These are phyloP conservation scores for Delphinella strobiligena DNA, from an alignment of 2,329 filamentous ascomycete genomes.

Conservation along the genomic window DNA sequence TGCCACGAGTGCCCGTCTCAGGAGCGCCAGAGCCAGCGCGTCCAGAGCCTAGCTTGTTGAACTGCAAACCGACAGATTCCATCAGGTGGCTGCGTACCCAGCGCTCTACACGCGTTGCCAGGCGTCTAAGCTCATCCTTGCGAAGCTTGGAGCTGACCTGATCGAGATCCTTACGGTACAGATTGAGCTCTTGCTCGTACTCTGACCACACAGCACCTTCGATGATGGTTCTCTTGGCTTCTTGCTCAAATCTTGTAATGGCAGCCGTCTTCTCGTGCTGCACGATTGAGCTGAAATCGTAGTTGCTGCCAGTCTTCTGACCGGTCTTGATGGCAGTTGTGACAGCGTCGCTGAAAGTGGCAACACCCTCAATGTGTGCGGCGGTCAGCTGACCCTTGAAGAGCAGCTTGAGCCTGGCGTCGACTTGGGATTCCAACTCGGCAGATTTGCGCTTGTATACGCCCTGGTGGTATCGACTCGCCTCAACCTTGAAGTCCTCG, in stretches of 20 bases:
- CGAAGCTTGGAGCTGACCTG: conserved; percentile 74
- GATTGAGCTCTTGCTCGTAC: conserved; percentile 63
- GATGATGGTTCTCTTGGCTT: conserved; percentile 63
- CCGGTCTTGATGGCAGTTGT: conserved; percentile 76
- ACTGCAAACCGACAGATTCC: conserved; percentile 82
- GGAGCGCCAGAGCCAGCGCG: conserved; percentile 72
- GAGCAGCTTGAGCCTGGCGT: conserved; percentile 74
- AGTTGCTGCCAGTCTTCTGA: conserved; percentile 79
- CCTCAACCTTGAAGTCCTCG: conserved; percentile 78
- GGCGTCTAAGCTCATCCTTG: conserved; percentile 88
- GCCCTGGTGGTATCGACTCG: conserved; percentile 90
- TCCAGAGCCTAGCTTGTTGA: conserved; percentile 89
- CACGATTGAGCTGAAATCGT: conserved; percentile 95
- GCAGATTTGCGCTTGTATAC: conserved; percentile 77
- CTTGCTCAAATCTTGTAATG: conserved; percentile 60
- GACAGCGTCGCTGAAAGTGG: conserved; percentile 77
- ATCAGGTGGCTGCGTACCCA: conserved; percentile 83
- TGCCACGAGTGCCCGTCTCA: conserved; percentile 60
- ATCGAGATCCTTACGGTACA: conserved; percentile 85
- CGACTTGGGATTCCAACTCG: conserved; percentile 78
- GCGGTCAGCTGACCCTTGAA: conserved; percentile 82
- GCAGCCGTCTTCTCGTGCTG: conserved; percentile 67
- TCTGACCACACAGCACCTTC: conserved; percentile 78
- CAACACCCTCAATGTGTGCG: conserved; percentile 78
- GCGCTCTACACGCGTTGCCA: conserved; percentile 82